phyloP scores from a whole-genome alignment of 2,329 filamentous ascomycete genomes.

The Pseudonectria foliicola region DNA sequence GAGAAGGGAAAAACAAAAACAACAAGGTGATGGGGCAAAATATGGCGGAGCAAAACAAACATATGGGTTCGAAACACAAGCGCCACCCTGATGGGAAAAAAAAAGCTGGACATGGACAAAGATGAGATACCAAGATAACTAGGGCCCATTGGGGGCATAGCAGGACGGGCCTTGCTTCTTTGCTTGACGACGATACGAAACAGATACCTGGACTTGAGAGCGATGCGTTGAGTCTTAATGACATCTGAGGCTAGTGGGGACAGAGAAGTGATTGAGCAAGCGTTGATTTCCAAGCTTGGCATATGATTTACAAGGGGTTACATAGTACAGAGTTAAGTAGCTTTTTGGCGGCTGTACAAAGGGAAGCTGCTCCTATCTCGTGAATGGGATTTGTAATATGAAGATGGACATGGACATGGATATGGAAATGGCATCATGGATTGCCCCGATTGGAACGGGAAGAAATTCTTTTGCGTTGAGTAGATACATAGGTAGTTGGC shows the following conservation, averaged over 20 bases:
- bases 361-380: too few relatives aligned
- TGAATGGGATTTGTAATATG: too few relatives aligned
- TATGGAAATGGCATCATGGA: too few relatives aligned
- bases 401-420: not conserved
- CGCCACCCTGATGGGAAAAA: constrained; percentile 4
- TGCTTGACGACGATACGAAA: constrained; percentile 26
- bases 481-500: too few relatives aligned
- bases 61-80: constrained; percentile 2
- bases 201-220: constrained; percentile 22
- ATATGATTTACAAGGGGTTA: too few relatives aligned
- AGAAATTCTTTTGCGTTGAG: too few relatives aligned
- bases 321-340: too few relatives aligned
- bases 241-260: constrained; percentile 11
- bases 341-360: not conserved
- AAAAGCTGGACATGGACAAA: constrained; percentile 5
- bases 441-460: too few relatives aligned
- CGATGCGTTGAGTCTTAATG: constrained; percentile 19
- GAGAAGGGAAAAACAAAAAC: constrained; percentile 6
- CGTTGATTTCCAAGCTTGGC: not conserved
- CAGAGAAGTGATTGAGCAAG: constrained; percentile 2
- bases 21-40: constrained; percentile 3
- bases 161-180: constrained; percentile 14
- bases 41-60: constrained; percentile 8
- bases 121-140: too few relatives aligned
- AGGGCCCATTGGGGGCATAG: constrained; percentile 16